Evolutionary conservation across 352 stramenopile species (phyloP).

Genomic region (Pythium myriotylum): DNA sequence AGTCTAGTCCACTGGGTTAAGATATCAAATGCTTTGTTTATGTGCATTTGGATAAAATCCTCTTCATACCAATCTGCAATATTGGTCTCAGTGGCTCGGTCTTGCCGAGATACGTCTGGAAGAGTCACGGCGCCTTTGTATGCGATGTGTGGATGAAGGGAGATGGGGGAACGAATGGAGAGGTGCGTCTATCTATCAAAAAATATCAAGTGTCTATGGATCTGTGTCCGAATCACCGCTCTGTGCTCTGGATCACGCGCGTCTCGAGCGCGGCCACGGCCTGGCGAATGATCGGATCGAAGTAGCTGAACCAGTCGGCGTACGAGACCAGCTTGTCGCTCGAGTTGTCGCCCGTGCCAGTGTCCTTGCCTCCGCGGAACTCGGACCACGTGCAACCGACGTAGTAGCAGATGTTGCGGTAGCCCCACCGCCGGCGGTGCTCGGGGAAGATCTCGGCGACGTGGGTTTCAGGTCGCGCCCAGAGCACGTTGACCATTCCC

Average conservation of each 20-base stretch:
- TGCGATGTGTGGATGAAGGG: too few species aligned
- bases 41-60: too few species aligned
- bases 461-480: constrained; percentile 30
- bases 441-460: constrained; percentile 45
- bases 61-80: too few species aligned
- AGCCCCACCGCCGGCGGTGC: constrained; percentile 31
- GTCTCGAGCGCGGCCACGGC: not conserved
- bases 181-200: too few species aligned
- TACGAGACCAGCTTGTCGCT: constrained; percentile 56
- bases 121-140: too few species aligned
- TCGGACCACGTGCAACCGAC: constrained; percentile 34
- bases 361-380: constrained; percentile 32
- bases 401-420: constrained; percentile 42
- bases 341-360: constrained; percentile 34
- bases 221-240: not conserved
- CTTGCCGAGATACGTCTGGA: too few species aligned
- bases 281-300: constrained; percentile 41
- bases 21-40: too few species aligned
- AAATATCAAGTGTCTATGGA: too few species aligned
- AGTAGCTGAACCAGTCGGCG: constrained; percentile 53
- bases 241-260: not conserved
- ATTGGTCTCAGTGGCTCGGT: too few species aligned
- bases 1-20: too few species aligned
- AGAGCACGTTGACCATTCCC: constrained; percentile 44
- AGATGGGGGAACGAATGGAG: too few species aligned